Conservation (phyloP, 768 basidiomycete genomes). For the Serendipita sp. region DNA sequence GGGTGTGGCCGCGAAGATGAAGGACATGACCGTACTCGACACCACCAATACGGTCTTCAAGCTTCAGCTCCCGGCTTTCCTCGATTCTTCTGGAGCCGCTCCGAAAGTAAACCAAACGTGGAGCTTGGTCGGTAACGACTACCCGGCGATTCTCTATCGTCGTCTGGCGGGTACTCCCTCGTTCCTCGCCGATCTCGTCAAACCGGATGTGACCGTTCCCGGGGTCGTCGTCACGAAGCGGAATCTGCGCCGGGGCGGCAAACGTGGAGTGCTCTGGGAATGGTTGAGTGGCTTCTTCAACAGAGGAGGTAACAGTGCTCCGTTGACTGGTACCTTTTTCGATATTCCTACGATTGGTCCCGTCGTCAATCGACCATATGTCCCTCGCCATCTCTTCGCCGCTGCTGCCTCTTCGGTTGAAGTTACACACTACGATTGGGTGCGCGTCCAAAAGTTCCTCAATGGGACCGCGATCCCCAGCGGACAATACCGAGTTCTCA, state of each 20-base stretch:
- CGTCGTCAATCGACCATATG: not conserved
- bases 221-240: not conserved
- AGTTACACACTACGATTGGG: not conserved
- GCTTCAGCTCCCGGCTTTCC: not conserved
- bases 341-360: conserved; percentile 5
- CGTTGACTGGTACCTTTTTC: not conserved
- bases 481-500: conserved; percentile 5
- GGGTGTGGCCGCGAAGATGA: not conserved
- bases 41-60: not conserved
- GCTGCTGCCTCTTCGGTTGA: not conserved
- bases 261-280: not conserved
- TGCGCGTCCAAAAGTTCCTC: not conserved
- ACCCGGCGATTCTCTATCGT: not conserved
- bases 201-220: not conserved
- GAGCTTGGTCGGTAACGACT: conserved; percentile 3
- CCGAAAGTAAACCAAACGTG: not conserved
- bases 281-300: not conserved
- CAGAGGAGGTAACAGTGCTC: not conserved
- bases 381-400: not conserved
- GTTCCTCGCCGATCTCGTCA: conserved; percentile 6
- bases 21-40: not conserved
- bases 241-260: not conserved
- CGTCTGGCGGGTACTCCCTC: conserved; percentile 1
- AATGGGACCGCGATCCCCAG: conserved; percentile 1
- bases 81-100: not conserved